Percentiles rank a stretch among this genome's conserved stretches.
Conservation (phyloP, 305 asterid genomes). For the Solanum hybrid region DNA sequence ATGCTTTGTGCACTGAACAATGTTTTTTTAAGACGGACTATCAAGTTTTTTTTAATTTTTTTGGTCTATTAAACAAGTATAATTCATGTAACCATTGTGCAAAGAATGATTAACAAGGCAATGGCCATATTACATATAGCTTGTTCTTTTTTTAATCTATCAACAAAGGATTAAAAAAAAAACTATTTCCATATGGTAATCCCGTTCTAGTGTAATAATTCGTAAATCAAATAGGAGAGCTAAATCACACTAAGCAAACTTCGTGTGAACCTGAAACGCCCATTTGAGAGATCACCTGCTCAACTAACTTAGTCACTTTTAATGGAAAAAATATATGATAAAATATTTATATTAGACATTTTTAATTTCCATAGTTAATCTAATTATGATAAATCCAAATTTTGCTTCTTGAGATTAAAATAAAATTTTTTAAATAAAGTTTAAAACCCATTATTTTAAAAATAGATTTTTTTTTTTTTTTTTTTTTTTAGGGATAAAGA, state of each 20-base stretch:
- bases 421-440: not conserved
- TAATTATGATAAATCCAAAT: not conserved
- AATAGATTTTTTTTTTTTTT: not conserved
- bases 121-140: not conserved
- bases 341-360: not conserved
- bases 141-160: no score
- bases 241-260: not conserved
- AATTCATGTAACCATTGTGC: not conserved
- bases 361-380: not conserved
- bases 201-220: not conserved
- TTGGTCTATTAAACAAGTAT: not conserved
- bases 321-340: not conserved
- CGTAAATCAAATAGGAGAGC: not conserved
- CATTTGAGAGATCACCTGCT: not conserved
- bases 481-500: not conserved
- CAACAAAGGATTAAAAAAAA: not conserved
- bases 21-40: not conserved
- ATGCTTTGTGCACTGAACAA: not conserved
- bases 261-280: rapidly evolving
- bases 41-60: not conserved
- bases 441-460: not conserved
- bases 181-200: not conserved
- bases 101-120: not conserved
- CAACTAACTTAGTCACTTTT: not conserved
- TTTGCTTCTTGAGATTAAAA: not conserved